Base-by-base conservation (phyloP, 352 stramenopile species). In the Phytophthora podocarpi region DNA sequence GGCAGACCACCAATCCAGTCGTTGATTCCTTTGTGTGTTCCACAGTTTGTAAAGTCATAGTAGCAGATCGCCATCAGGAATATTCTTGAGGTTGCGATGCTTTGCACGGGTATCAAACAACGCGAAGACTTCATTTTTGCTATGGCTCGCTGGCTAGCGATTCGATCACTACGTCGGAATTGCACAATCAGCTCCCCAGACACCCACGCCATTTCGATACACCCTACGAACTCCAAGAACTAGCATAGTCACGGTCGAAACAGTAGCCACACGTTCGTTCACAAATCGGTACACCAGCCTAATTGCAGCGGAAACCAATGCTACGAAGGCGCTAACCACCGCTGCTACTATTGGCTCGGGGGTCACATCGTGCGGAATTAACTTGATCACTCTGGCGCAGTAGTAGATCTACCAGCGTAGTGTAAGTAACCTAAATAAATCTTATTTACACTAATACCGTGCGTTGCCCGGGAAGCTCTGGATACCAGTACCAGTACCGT, bases 31-130 rank as follows among this genome's bases (percentile, higher is more conserved):
- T 72, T 52, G 62, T 91, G 83, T 0, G 78, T 85, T 2, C 87
- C 87, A 15, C 61, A 89, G 30, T 87, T 85, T 39, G 85, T 93
- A 30, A 98, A 93, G 71, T 98, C 93, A 12, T 39, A 98, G 80
- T 21, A 98, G 57, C 27, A 98, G 77, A 52, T 96, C 88, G 28
- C 96, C 85, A 4, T 70, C 43, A 0, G 86, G 83, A 0, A 94
- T 26, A 21, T 54, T 54, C 18, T 50, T 67, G 43, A 98, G 70
- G 15, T 82, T 70, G 6, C 74, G 78, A 53, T 95, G 87, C 27
- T 78, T 80, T 13, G 64, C 68, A 32, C 94, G 87, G 12, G 87
- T 95, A 53, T 95, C 87, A 93, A 3, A 94, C 85, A 1, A 95
- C 67, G 18, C 87, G 76, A 7, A 95, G 52, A 5, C 76, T 88